A percentile compares a stretch with the other conserved stretches of the same genome.
phyloP scores from a whole-genome alignment of 768 basidiomycete species.

The Collybia sordida region DNA sequence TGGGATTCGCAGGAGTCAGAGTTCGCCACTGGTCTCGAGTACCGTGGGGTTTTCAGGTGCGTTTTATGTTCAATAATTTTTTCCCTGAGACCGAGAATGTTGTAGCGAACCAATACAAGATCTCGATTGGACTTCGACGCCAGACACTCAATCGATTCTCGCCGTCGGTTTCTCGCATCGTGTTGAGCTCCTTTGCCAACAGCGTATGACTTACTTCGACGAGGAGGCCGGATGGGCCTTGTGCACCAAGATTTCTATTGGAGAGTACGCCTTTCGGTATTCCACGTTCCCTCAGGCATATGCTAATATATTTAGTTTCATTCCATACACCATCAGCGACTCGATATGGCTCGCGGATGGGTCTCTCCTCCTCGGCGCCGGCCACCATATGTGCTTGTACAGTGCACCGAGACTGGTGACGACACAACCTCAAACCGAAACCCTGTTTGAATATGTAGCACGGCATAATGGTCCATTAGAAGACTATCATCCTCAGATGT shows the following conservation, averaged over 20 bases:
- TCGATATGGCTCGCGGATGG: conserved; percentile 91
- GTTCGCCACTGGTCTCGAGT: conserved; percentile 89
- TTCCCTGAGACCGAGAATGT: neutral
- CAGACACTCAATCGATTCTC: conserved; percentile 85
- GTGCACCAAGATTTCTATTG: conserved; percentile 68
- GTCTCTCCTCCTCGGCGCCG: conserved; percentile 76
- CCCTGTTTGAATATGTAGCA: conserved; percentile 82
- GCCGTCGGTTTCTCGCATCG: conserved; percentile 83
- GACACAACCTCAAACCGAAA: conserved; percentile 28
- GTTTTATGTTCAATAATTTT: conserved; percentile 9
- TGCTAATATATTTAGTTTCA: conserved; percentile 46
- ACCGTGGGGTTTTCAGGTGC: conserved; percentile 60
- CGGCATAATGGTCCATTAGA: conserved; percentile 81
- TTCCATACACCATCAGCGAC: conserved; percentile 78
- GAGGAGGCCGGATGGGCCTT: conserved; percentile 77
- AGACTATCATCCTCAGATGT: conserved; percentile 92
- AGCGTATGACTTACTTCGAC: conserved; percentile 90
- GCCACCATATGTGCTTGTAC: conserved; percentile 82
- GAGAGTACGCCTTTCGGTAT: conserved; percentile 46
- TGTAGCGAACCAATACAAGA: conserved; percentile 67
- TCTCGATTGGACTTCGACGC: conserved; percentile 92
- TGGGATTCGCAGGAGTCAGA: conserved; percentile 97
- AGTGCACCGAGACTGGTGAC: conserved; percentile 41
- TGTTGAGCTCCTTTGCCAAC: conserved; percentile 87
- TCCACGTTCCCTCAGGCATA: conserved; percentile 3